Conservation (phyloP, 2,329 filamentous ascomycete genomes). For the Botryosphaeria dothidea region DNA sequence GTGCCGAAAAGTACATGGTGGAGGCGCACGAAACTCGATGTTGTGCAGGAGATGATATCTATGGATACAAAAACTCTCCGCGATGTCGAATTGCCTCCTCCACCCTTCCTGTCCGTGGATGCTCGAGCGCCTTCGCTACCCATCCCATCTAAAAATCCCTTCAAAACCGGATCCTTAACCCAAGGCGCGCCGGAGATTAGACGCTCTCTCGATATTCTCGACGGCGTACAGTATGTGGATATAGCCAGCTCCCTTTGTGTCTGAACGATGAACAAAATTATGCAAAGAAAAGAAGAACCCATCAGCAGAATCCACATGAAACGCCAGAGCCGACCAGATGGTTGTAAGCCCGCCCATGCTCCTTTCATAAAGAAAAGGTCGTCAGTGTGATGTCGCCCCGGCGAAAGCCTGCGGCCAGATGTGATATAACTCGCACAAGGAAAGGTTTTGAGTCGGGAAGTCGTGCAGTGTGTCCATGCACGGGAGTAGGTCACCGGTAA, state of each 20-base stretch:
- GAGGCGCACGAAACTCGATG: conserved; percentile 12
- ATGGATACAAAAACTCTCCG: conserved; percentile 12
- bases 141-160: conserved; percentile 5
- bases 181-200: conserved; percentile 16
- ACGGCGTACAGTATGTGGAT: conserved; percentile 16
- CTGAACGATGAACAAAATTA: conserved; percentile 14
- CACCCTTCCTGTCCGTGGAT: conserved; percentile 5
- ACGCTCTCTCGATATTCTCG: conserved; percentile 15
- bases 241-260: conserved; percentile 15
- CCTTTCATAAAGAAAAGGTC: conserved; percentile 18
- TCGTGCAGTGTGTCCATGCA: not conserved
- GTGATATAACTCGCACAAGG: conserved; percentile 10
- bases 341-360: conserved; percentile 17
- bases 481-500: conserved; percentile 13
- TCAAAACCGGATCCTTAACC: conserved; percentile 9
- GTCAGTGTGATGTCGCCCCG: conserved; percentile 9
- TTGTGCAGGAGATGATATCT: conserved; percentile 13
- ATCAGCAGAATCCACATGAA: conserved; percentile 9
- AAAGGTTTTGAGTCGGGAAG: conserved; percentile 7
- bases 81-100: conserved; percentile 2
- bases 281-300: conserved; percentile 5
- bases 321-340: conserved; percentile 10
- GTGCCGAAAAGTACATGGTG: not conserved
- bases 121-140: conserved; percentile 13
- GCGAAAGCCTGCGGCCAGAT: not conserved